Base-by-base conservation (phyloP, 1,284 basidiomycete species). In the Ustilago xerochloae region DNA sequence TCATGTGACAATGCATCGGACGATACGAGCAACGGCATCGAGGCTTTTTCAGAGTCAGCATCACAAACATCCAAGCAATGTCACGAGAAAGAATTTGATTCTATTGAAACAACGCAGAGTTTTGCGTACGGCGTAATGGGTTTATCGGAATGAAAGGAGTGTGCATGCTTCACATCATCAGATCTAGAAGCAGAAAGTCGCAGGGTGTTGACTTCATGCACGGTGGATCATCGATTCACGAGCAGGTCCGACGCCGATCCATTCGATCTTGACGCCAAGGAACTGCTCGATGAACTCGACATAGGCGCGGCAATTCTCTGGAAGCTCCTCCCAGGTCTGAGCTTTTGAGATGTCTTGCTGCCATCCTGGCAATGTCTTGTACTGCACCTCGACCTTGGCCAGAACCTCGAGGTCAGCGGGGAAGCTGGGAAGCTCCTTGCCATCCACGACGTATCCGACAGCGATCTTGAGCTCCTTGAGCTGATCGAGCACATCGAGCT, bases 281-380 rank as follows among this genome's bases (percentile, higher is more conserved):
- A 89, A 92, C 41, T 89, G 81, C 86, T 98, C 95, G 78, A 98
- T 93, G 83, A 92, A 97, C 75, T 89, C 88, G 70, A 99, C 87
- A 85, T 99, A 99, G 78, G 88, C 89, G 87, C 89, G 90, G 87
- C 93, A 95, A 69, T 92, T 92, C 56, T 89, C 89, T 0, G 97
- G 96, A 22, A 99, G 87, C 20, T 89, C 90, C n/a, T 90, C 90
- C 84, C 91, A 97, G 50, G 87, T 87, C 47, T 85, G 90, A 67
- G 87, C 86, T 2, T 88, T 85, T 53, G 89, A 88, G 81, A 98
- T 98, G 58, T 91, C 89, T 8, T 88, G 86, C 85, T 94, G 88
- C 97, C 97, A 99, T 38, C 97, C 97, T 4, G 94, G 92, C 6
- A 99, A 86, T 2, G 93, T 95, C 74, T 90, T 90, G 86, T 99